phyloP scores from a whole-genome alignment of 345 rosid genomes.

The Eucalyptus cloeziana region DNA sequence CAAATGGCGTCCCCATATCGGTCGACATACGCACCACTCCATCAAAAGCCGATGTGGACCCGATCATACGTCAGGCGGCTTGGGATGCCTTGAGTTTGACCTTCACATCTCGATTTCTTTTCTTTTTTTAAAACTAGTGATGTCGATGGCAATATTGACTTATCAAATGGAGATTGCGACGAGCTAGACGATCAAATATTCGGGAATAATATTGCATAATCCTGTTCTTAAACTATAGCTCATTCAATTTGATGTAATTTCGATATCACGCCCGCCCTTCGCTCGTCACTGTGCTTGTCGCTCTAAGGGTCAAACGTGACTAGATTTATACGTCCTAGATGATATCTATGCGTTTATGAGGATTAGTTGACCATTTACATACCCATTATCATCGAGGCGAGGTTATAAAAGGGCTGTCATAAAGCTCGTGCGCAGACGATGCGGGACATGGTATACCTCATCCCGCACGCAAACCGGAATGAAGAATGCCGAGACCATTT shows the following conservation, averaged over 20 bases:
- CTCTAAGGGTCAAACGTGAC: not conserved
- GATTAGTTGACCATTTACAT: not conserved
- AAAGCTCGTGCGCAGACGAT: not conserved
- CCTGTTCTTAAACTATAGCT: not conserved
- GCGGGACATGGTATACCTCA: not conserved
- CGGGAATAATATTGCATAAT: not conserved
- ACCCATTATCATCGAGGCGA: too few species aligned
- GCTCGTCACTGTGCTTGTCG: not conserved
- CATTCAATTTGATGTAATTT: not conserved
- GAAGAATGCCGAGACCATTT: not conserved
- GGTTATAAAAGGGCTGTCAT: not conserved
- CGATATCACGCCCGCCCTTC: not conserved
- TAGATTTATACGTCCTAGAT: not conserved
- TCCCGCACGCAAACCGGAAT: not conserved
- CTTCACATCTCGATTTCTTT: not conserved
- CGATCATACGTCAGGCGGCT: not conserved
- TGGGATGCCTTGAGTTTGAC: not conserved
- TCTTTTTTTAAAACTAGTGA: not conserved
- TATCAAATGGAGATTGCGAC: not conserved
- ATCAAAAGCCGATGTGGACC: not conserved
- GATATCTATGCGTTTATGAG: not conserved
- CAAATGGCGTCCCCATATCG: not conserved
- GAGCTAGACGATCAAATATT: not conserved
- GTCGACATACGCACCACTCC: not conserved
- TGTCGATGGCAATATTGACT: not conserved